Evolutionary conservation across 306 rosid species (phyloP).

Genomic region (Castanopsis chinensis): DNA sequence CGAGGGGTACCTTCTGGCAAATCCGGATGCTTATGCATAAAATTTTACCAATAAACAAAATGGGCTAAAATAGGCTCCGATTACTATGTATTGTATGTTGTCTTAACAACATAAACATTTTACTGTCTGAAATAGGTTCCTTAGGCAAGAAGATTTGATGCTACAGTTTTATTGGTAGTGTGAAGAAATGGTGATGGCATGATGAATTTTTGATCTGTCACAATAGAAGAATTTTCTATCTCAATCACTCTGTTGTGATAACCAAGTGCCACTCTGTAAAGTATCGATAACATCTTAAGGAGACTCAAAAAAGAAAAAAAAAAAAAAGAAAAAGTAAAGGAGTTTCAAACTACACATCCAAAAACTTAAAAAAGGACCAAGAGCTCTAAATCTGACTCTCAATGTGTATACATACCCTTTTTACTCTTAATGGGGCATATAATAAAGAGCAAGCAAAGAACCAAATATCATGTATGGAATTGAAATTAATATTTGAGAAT

Average conservation of each 20-base stretch:
- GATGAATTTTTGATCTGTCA: not conserved
- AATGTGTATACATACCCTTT: not conserved
- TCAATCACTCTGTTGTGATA: not conserved
- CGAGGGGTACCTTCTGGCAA: not conserved
- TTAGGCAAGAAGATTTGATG: not conserved
- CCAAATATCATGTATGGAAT: not conserved
- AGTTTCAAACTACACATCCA: too few species aligned
- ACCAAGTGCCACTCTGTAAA: too few species aligned
- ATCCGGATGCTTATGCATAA: not conserved
- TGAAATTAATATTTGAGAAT: not conserved
- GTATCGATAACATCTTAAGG: too few species aligned
- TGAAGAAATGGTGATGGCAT: not conserved
- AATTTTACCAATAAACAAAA: not conserved
- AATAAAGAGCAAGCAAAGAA: not conserved
- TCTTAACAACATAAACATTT: not conserved
- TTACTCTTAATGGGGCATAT: not conserved
- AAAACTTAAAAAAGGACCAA: too few species aligned
- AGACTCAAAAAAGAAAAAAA: too few species aligned
- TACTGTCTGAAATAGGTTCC: not conserved
- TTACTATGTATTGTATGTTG: not conserved
- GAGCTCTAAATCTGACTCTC: too few species aligned
- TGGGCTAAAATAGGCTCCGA: not conserved
- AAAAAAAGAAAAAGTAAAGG: too few species aligned
- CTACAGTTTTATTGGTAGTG: not conserved
- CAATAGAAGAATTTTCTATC: not conserved